Evolutionary conservation across 75 land plant genomes (phyloP), one percentile per base, ranked within the genome.

Genomic region (Gnetum montanum): DNA sequence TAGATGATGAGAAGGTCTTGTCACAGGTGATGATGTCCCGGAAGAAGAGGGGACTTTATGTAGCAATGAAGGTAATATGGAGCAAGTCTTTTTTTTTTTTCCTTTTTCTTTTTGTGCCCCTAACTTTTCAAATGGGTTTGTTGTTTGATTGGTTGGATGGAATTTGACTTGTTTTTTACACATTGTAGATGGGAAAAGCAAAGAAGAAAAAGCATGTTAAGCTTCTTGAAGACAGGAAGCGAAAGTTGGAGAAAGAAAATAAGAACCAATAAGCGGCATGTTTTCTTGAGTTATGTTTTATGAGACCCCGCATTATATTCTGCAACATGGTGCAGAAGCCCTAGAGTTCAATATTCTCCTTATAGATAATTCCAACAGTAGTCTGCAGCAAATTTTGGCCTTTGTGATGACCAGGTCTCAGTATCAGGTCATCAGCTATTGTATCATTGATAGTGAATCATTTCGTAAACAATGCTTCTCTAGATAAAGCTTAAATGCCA

Each of bases 21-120:
- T 77, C 83, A 15, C 49, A 60, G 64, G 43, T 71, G 44, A 58
- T 84, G 66, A 83, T 91, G 94, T 62, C 94, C 10, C 70, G 89
- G 28, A 81, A 74, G n/a, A 73, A 70, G 62, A 70, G 79, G 8
- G 63, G 64, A 15, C 67, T 91, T 12, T 78, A 70, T 31, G 74
- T 81, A 62, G 94, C 97, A 8, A 89, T 89, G 43, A 44, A 91
- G 95, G 95, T 84, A 68, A 41, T 46, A 22, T 31, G 8, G n/a
- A n/a, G n/a, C 1, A 11, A 34, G 16, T 27, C 8, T 27, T 11
- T 58, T 20, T 43, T 8, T 43, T 34, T 30, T 8, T 47, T 46
- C 18, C 23, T 31, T 28, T 48, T 36, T 1, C 38, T 49, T 28
- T 13, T 46, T 20, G 37, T 0, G 6, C 28, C 18, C 6, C 49